Evolutionary conservation across 2,329 filamentous ascomycete genomes (phyloP), one percentile per base, ranked within the genome.

Genomic region (Paracamarosporium sp.): DNA sequence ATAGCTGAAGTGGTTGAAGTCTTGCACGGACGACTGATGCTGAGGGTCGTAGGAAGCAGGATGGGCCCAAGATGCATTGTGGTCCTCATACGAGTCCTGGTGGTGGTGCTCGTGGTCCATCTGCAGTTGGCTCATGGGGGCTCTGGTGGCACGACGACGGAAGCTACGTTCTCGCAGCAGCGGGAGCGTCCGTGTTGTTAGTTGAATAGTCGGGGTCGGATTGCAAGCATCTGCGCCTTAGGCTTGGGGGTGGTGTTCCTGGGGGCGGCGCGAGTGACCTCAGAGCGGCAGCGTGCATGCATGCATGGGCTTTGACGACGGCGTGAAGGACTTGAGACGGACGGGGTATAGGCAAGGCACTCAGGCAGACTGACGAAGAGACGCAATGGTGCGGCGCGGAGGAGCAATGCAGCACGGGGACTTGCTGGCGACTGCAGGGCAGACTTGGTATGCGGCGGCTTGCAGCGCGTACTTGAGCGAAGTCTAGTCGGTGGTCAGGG

Each of bases 1-100:
- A 65, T 76, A 78, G 52, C 63, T 68, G 69, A 76, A 79, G 58
- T 64, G 74, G 67, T 72, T 74, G 68, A 73, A 77, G 55, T 79
- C 76, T 40, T 77, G 75, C 20, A 76, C 73, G 11, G 76, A 73
- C 50, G 76, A 76, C 50, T 77, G 74, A 53, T 79, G 76, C 44
- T 70, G 67, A 12, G 71, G 70, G 40, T 67, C 64, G 60, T 74
- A 77, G 53, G 61, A 62, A 38, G 55, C 59, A 50, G 64, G 65
- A 28, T 75, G 71, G 33, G 71, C 66, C 76, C 76, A 78, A 48
- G 56, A 60, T 35, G 64, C 44, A 56, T 62, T 67, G 50, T 69
- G 68, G 58, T 77, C 76, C 53, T 77, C 72, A 60, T 71, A 76
- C 38, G 67, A 59, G 59, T 72, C 70, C 59, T 69, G 70, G 55